Evolutionary conservation across 2,329 filamentous ascomycete genomes (phyloP).

Genomic region (Nemania sp.): DNA sequence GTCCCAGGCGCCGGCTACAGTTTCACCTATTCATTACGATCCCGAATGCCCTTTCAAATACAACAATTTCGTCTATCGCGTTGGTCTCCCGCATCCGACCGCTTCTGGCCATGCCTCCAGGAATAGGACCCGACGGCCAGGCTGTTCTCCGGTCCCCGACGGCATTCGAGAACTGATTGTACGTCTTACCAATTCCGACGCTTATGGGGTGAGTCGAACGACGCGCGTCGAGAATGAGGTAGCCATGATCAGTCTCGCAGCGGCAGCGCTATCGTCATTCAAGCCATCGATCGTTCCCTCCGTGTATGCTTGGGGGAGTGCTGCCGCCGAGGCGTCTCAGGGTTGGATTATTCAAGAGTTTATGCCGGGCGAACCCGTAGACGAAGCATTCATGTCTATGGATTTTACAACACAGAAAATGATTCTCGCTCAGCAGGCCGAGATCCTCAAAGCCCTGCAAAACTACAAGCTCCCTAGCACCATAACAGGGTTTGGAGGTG

Average conservation of each 20-base stretch:
- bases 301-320: slow-evolving; percentile 38
- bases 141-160: slow-evolving; percentile 34
- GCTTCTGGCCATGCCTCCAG: slow-evolving; percentile 5
- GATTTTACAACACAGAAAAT: slow-evolving; percentile 26
- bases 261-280: slow-evolving; percentile 34
- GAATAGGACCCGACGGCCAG: slow-evolving; percentile 25
- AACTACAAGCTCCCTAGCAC: slow-evolving; percentile 38
- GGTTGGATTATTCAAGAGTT: slow-evolving; percentile 37
- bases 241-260: slow-evolving; percentile 37
- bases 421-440: slow-evolving; percentile 40
- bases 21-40: slow-evolving; percentile 39
- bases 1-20: background rate
- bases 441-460: slow-evolving; percentile 39
- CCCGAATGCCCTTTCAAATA: slow-evolving; percentile 40
- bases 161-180: slow-evolving; percentile 37
- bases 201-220: slow-evolving; percentile 36
- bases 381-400: slow-evolving; percentile 32
- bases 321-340: slow-evolving; percentile 14
- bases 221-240: slow-evolving; percentile 42
- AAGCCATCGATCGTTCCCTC: slow-evolving; percentile 36
- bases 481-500: slow-evolving; percentile 38
- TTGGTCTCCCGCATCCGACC: slow-evolving; percentile 20
- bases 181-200: slow-evolving; percentile 40
- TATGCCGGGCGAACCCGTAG: slow-evolving; percentile 37
- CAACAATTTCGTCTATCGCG: slow-evolving; percentile 43